phyloP scores from a whole-genome alignment of 352 stramenopile genomes.

The Globisporangium polare region DNA sequence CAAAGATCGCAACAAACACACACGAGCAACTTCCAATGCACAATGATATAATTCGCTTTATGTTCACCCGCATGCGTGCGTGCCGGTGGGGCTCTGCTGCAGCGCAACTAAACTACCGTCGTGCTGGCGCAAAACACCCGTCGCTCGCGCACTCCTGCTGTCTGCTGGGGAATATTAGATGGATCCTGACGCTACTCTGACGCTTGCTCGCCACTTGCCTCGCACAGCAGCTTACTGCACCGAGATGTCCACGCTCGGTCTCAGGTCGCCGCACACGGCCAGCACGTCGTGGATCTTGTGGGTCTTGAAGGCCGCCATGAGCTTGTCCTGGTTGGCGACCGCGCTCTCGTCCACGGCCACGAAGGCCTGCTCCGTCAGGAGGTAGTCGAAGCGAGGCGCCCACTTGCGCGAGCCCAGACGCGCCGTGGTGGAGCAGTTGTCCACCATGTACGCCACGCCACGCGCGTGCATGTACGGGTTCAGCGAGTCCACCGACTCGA shows the following conservation, averaged over 20 bases:
- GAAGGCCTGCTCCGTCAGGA: constrained; percentile 97
- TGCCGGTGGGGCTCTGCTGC: background rate
- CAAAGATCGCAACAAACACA: background rate
- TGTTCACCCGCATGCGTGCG: background rate
- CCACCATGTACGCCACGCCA: constrained; percentile 98
- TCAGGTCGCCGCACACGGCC: constrained; percentile 93
- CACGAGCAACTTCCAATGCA: constrained; percentile 2
- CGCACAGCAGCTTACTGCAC: constrained; percentile 49
- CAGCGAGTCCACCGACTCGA: constrained; percentile 97
- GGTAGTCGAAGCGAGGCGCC: constrained; percentile 98
- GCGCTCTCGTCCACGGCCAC: constrained; percentile 94
- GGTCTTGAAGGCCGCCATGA: constrained; percentile 94
- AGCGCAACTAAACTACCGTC: background rate
- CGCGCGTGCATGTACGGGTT: constrained; percentile 99
- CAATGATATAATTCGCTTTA: constrained; percentile 9
- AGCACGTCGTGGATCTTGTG: constrained; percentile 98
- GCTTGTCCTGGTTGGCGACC: constrained; percentile 70
- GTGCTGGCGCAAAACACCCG: background rate
- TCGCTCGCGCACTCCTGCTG: background rate
- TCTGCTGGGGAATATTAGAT: background rate
- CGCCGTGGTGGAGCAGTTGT: constrained; percentile 99
- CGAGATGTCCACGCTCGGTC: constrained; percentile 95
- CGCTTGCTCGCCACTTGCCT: background rate
- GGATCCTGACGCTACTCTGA: constrained; percentile 5
- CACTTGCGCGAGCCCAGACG: constrained; percentile 97